phyloP scores from a whole-genome alignment of 2,329 filamentous ascomycete species.

The Fusarium algeriense region DNA sequence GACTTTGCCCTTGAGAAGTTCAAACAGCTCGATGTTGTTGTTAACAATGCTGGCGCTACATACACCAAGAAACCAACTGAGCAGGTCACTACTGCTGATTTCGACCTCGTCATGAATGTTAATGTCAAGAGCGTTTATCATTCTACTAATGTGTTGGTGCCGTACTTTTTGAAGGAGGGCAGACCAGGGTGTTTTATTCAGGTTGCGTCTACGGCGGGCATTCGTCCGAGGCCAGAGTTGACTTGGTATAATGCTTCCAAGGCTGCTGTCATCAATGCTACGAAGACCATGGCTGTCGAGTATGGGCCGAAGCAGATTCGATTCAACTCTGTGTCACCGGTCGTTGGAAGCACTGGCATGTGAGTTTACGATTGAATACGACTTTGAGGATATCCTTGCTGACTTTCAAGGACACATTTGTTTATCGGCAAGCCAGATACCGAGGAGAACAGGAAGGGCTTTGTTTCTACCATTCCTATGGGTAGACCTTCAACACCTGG shows the following conservation, averaged over 20 bases:
- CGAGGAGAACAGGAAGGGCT: slow-evolving; percentile 68
- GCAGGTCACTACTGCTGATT: slow-evolving; percentile 74
- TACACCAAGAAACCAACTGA: slow-evolving; percentile 73
- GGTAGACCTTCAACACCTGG: slow-evolving; percentile 55
- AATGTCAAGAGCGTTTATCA: slow-evolving; percentile 77
- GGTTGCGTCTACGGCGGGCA: slow-evolving; percentile 72
- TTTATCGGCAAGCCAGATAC: slow-evolving; percentile 74
- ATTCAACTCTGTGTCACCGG: slow-evolving; percentile 79
- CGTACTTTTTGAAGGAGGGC: slow-evolving; percentile 69
- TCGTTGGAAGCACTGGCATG: slow-evolving; percentile 62
- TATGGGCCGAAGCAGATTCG: slow-evolving; percentile 79
- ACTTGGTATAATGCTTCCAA: slow-evolving; percentile 80
- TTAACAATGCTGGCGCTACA: slow-evolving; percentile 72
- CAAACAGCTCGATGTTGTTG: slow-evolving; percentile 67
- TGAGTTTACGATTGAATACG: neutral
- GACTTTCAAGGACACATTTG: slow-evolving; percentile 11
- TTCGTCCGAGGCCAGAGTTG: slow-evolving; percentile 69
- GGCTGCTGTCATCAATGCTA: slow-evolving; percentile 72
- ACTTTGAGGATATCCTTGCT: too few relatives aligned
- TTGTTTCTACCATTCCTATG: slow-evolving; percentile 65
- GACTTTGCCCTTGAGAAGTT: slow-evolving; percentile 59
- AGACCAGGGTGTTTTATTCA: slow-evolving; percentile 73
- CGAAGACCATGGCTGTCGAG: slow-evolving; percentile 74
- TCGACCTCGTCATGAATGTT: slow-evolving; percentile 74
- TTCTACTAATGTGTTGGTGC: slow-evolving; percentile 69